Evolutionary conservation across 2,329 filamentous ascomycete species (phyloP), one percentile per base, ranked within the genome.

Genomic region (Cadophora gregata): DNA sequence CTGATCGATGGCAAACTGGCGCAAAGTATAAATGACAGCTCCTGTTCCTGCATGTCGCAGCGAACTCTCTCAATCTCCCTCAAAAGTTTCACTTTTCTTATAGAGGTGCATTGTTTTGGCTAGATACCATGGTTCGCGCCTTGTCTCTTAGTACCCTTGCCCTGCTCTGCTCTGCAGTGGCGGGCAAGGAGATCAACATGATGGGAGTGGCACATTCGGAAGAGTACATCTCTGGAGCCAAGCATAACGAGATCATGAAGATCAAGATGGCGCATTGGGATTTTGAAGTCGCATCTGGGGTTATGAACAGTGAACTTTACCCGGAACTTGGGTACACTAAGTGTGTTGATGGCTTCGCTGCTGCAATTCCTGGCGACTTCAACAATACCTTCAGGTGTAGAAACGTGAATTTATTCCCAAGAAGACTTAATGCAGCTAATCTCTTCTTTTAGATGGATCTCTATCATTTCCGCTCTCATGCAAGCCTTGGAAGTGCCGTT

Each of bases 401-500:
- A 63, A 82, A 83, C 65, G 75, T 76, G 65, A 70, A 33, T 14
- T 38, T 8, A 1, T 24, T 38, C 21, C 21, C 1, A 8, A 24
- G 19, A 25, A 24, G 10, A 6, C 42, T 25, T 2, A 42, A 2
- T 7, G 14, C 33, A 9, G 9, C 24, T 19, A 10, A 10, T 3
- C 4, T 5, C 3, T 4, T 3, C 12, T 12, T 10, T 3, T 1
- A 64, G 61, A 64, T 31, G 19, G 85, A 88, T 68, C 79, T 86
- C 2, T 83, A 86, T 72, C 82, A 85, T 71, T 88, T 88, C 76
- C 76, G 84, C 53, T 81, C 80, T 38, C 85, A 88, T 70, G 79
- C 81, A 4, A 80, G 81, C 29, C 80, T 88, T 1, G 86, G 85
- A 8, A 84, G 82, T 69, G 69, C 70, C 2, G 55, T 42, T 8